phyloP scores from a whole-genome alignment of 805 yeast genomes.

The Cyberlindnera japonica region DNA sequence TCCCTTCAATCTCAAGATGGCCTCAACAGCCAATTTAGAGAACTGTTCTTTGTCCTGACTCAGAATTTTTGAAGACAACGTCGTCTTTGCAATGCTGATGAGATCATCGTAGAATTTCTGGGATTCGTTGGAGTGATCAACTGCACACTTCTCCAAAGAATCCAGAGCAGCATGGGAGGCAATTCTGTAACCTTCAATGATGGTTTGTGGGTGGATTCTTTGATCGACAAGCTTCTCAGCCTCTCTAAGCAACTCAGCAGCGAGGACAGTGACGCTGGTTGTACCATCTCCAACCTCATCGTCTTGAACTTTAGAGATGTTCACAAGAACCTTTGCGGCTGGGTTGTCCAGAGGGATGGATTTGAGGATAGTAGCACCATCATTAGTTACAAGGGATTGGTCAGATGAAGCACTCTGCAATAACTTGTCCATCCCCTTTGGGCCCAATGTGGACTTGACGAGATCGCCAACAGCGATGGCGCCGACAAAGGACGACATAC shows the following conservation, averaged over 20 bases:
- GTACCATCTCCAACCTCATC: slow-evolving; percentile 63
- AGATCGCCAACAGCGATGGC: slow-evolving; percentile 99
- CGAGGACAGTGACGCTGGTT: slow-evolving; percentile 87
- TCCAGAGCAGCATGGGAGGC: slow-evolving; percentile 81
- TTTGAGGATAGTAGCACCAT: slow-evolving; percentile 95
- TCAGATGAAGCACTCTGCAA: slow-evolving; percentile 84
- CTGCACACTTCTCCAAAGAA: slow-evolving; percentile 74
- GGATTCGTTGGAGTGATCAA: slow-evolving; percentile 75
- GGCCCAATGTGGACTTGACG: slow-evolving; percentile 92
- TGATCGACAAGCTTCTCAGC: slow-evolving; percentile 90
- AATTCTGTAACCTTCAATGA: slow-evolving; percentile 90
- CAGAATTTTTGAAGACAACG: slow-evolving; percentile 87
- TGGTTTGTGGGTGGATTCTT: slow-evolving; percentile 96
- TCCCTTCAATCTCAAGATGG: slow-evolving; percentile 85
- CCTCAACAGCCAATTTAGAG: slow-evolving; percentile 89
- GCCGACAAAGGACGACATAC: slow-evolving; percentile 95
- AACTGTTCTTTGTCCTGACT: slow-evolving; percentile 93
- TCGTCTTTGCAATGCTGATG: slow-evolving; percentile 85
- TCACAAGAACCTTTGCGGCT: slow-evolving; percentile 93
- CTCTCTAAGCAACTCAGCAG: slow-evolving; percentile 89
- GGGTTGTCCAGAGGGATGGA: slow-evolving; percentile 95
- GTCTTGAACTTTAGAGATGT: slow-evolving; percentile 93
- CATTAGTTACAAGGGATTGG: slow-evolving; percentile 82
- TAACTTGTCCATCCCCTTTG: slow-evolving; percentile 98
- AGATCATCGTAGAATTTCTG: slow-evolving; percentile 68